Percentiles rank a stretch among this genome's conserved stretches.
phyloP scores from a whole-genome alignment of 306 rosid genomes.

The Rubus idaeus region DNA sequence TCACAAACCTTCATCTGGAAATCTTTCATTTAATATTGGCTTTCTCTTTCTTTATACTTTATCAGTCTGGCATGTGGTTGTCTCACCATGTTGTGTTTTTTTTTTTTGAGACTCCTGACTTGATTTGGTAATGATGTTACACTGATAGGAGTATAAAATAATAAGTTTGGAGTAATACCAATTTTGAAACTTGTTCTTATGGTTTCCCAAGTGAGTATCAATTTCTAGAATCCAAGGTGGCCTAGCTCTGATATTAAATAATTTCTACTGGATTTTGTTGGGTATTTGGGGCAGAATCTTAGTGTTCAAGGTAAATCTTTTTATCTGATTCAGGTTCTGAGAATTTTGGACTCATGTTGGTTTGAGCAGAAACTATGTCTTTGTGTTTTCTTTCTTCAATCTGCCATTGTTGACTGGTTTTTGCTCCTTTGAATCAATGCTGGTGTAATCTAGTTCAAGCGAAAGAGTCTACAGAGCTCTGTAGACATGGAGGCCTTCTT shows the following conservation, averaged over 20 bases:
- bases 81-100: conserved; percentile 15
- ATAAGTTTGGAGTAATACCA: conserved; percentile 12
- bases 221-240: conserved; percentile 26
- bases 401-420: conserved; percentile 39
- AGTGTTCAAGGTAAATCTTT: conserved; percentile 29
- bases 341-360: conserved; percentile 23
- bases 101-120: conserved; percentile 28
- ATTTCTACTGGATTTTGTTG: conserved; percentile 9
- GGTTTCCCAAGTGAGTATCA: conserved; percentile 35
- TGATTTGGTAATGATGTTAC: conserved; percentile 14
- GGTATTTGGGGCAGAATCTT: conserved; percentile 30
- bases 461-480: conserved; percentile 22
- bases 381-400: conserved; percentile 14
- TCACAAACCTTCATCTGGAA: not conserved
- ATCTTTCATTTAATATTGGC: conserved; percentile 9
- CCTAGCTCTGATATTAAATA: conserved; percentile 9
- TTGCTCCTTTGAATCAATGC: conserved; percentile 28
- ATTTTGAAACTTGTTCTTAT: conserved; percentile 19
- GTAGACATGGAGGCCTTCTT: conserved; percentile 38
- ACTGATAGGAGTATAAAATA: conserved; percentile 1
- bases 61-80: conserved; percentile 43
- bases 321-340: conserved; percentile 11
- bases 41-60: conserved; percentile 1
- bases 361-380: not conserved
- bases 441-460: conserved; percentile 23